Evolutionary conservation across 139 green algal species (phyloP).

Genomic region (Eudorina sp.): DNA sequence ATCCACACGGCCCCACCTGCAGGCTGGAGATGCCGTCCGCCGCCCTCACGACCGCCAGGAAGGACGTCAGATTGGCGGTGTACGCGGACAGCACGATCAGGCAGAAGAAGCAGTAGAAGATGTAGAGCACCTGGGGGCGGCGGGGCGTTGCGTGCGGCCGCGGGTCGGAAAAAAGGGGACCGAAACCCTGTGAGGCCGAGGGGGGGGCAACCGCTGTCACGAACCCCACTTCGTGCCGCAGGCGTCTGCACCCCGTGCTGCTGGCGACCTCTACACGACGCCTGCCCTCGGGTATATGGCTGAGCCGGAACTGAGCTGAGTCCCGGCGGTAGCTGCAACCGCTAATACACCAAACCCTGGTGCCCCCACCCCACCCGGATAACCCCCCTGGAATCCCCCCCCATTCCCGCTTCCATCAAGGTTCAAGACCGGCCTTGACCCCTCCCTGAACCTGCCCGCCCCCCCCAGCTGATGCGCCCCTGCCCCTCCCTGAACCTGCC

Average conservation of each 20-base stretch:
- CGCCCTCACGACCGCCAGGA: conserved; percentile 27
- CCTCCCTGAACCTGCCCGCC: background rate
- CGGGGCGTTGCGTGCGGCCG: too few relatives aligned
- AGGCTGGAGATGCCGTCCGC: background rate
- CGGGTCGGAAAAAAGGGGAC: background rate
- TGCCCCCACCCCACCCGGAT: too few relatives aligned
- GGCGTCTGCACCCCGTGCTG: too few relatives aligned
- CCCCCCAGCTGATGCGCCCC: background rate
- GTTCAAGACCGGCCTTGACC: background rate
- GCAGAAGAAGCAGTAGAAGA: conserved; percentile 47
- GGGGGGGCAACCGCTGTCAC: too few relatives aligned
- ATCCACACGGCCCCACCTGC: background rate
- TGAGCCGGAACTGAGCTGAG: too few relatives aligned
- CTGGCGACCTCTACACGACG: too few relatives aligned
- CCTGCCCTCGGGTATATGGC: too few relatives aligned
- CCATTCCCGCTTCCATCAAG: too few relatives aligned
- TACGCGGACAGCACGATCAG: conserved; percentile 56
- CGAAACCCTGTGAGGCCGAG: background rate
- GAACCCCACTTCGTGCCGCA: too few relatives aligned
- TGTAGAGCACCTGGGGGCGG: conserved; percentile 22
- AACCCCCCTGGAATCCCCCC: too few relatives aligned
- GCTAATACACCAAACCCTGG: too few relatives aligned
- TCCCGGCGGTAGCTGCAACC: too few relatives aligned
- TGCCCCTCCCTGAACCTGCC: background rate
- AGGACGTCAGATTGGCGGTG: conserved; percentile 56